Percentiles rank a stretch among this genome's conserved stretches.
Evolutionary conservation across 2,329 filamentous ascomycete genomes (phyloP).

Genomic region (Venturia asperata): DNA sequence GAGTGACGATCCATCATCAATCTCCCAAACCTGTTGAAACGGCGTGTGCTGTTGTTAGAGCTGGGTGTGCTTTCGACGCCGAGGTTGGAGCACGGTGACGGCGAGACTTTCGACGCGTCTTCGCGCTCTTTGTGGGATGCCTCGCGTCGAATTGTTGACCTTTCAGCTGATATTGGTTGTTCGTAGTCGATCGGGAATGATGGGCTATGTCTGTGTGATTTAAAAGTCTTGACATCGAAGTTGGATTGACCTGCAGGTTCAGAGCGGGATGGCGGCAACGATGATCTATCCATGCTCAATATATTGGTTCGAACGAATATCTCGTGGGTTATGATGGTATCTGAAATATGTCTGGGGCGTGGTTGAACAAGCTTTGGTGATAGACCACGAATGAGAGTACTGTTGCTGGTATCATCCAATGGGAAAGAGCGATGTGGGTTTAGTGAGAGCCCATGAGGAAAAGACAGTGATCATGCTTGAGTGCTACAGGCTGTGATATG

Average conservation of each 20-base stretch:
- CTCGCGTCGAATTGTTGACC: neutral
- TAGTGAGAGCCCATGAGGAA: neutral
- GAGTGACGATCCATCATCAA: neutral
- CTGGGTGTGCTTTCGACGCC: neutral
- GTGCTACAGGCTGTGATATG: too few relatives aligned
- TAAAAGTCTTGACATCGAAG: neutral
- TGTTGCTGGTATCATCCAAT: neutral
- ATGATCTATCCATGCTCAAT: neutral
- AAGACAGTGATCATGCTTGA: neutral
- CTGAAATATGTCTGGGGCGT: neutral
- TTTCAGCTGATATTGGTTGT: neutral
- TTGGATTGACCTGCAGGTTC: neutral
- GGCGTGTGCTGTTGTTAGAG: neutral
- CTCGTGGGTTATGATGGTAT: neutral
- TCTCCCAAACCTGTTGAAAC: neutral
- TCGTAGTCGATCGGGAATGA: neutral
- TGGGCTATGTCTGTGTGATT: too few relatives aligned
- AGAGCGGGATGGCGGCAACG: neutral
- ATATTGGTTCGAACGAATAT: neutral
- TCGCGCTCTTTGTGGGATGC: neutral
- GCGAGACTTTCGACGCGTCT: neutral
- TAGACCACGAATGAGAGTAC: neutral
- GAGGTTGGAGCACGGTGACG: neutral
- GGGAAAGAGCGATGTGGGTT: neutral
- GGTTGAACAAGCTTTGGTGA: neutral